Conservation (phyloP, 2,329 filamentous ascomycete species). For the Sporothrix protearum region DNA sequence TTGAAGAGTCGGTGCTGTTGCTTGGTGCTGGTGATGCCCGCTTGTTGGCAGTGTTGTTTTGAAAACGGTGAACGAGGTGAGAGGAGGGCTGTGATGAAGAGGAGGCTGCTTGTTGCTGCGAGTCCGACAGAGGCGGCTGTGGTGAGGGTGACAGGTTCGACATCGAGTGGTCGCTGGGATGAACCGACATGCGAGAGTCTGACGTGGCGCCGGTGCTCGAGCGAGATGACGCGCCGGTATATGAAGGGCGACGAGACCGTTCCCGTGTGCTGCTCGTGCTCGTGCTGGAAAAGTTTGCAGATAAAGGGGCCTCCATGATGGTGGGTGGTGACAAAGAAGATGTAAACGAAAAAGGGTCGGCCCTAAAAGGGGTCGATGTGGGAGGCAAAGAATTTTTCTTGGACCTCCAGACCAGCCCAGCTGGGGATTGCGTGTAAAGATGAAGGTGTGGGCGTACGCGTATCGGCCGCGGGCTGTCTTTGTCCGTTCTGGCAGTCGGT, state of each 20-base stretch:
- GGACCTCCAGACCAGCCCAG: constrained; percentile 10
- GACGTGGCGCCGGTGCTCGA: constrained; percentile 18
- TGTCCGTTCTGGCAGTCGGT: background rate
- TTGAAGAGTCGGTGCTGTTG: constrained; percentile 19
- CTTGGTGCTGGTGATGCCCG: constrained; percentile 21
- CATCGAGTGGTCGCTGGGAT: constrained; percentile 9
- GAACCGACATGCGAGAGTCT: constrained; percentile 10
- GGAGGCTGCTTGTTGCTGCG: background rate
- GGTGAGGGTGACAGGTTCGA: constrained; percentile 23
- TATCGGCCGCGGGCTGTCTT: background rate
- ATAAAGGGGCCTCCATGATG: constrained; percentile 24
- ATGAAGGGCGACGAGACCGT: constrained; percentile 20
- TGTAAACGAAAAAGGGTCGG: background rate
- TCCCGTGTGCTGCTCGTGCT: constrained; percentile 17
- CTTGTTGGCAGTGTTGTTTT: constrained; percentile 11
- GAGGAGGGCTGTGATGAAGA: constrained; percentile 14
- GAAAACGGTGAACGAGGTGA: constrained; percentile 25
- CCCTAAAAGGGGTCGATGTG: background rate
- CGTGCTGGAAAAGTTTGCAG: constrained; percentile 14
- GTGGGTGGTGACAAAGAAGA: background rate
- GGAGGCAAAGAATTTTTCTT: background rate
- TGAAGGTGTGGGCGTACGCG: background rate
- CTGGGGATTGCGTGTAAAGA: background rate
- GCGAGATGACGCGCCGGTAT: constrained; percentile 23
- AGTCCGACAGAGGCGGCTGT: constrained; percentile 17